Conservation (phyloP, 2,329 filamentous ascomycete genomes). For the Emergomyces orientalis region DNA sequence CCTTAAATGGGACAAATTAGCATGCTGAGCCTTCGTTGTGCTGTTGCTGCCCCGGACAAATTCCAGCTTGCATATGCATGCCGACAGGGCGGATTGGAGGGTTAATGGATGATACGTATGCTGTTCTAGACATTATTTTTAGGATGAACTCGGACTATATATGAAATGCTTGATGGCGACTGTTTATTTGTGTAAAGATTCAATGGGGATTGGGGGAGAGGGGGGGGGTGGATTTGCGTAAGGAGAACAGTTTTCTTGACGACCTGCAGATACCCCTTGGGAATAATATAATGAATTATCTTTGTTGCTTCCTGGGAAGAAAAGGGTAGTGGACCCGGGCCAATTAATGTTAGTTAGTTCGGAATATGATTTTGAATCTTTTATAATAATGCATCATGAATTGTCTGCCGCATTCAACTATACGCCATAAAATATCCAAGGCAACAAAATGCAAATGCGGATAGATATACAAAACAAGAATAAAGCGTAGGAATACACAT, state of each 20-base stretch:
- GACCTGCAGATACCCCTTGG: not conserved
- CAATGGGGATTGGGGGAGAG: not conserved
- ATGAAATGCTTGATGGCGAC: not conserved
- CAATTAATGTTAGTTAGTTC: not conserved
- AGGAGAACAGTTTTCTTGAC: not conserved
- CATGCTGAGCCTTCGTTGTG: not conserved
- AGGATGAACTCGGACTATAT: not conserved
- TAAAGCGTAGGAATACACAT: not conserved
- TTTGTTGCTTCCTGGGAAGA: not conserved
- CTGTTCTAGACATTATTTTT: not conserved
- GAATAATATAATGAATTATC: not conserved
- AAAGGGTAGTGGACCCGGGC: not conserved
- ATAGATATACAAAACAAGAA: not conserved
- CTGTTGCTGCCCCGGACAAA: not conserved
- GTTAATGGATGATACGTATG: not conserved
- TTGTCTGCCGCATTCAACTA: not conserved
- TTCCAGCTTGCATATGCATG: not conserved
- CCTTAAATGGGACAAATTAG: not conserved
- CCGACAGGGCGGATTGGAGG: not conserved
- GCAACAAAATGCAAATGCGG: not conserved
- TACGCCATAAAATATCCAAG: not conserved
- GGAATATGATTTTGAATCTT: not conserved
- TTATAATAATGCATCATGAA: not conserved
- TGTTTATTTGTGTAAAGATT: not conserved
- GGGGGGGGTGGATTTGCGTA: too few species aligned